These are phyloP conservation scores for Pythium coloratum DNA, from an alignment of 352 stramenopile species.

Conservation along the genomic window DNA sequence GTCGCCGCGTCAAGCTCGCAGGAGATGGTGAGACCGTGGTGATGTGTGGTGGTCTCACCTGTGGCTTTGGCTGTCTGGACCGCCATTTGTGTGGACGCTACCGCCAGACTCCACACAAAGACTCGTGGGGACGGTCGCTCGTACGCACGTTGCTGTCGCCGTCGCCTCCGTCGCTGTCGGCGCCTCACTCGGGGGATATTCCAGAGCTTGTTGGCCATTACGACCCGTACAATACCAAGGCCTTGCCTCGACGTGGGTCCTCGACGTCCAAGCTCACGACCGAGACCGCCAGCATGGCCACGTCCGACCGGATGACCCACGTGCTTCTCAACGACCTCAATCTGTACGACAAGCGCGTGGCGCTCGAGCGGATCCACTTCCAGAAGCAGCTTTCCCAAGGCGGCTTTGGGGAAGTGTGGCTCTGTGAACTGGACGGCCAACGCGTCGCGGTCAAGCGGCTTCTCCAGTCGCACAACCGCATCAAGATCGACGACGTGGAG, in stretches of 20 bases:
- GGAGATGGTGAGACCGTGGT: constrained; percentile 2
- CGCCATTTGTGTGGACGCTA: background rate
- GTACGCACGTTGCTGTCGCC: constrained; percentile 24
- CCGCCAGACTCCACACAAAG: constrained; percentile 5
- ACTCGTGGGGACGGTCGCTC: constrained; percentile 21
- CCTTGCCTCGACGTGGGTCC: constrained; percentile 30
- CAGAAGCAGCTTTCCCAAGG: constrained; percentile 26
- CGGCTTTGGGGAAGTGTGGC: constrained; percentile 34
- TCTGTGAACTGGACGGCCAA: constrained; percentile 17
- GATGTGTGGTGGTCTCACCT: background rate
- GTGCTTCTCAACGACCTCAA: constrained; percentile 26
- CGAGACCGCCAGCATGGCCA: constrained; percentile 2
- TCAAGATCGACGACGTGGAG: constrained; percentile 23
- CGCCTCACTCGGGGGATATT: constrained; percentile 2
- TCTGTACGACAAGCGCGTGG: constrained; percentile 24
- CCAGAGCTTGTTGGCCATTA: background rate
- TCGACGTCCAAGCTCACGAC: constrained; percentile 31
- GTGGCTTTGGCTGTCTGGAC: background rate
- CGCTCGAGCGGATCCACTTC: constrained; percentile 26
- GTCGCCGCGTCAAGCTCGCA: constrained; percentile 16
- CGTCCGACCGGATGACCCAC: constrained; percentile 22
- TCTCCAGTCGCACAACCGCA: constrained; percentile 16
- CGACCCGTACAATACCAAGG: constrained; percentile 1
- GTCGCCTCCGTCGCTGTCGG: constrained; percentile 8
- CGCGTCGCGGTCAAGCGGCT: constrained; percentile 31